phyloP scores from a whole-genome alignment of 2,329 filamentous ascomycete species.

The Claviceps paspali region DNA sequence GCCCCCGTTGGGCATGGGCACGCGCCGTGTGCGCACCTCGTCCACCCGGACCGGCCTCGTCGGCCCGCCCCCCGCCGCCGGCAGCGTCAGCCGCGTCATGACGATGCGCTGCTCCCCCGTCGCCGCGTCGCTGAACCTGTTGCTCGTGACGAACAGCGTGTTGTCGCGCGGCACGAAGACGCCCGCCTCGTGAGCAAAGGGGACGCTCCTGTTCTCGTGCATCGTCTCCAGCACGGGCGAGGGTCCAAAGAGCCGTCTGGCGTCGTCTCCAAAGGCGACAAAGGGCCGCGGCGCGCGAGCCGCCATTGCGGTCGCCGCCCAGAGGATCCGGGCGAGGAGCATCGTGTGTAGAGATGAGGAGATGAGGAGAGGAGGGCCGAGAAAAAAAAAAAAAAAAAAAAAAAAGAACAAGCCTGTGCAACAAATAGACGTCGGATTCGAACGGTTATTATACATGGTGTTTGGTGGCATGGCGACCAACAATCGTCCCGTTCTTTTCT shows the following conservation, averaged over 20 bases:
- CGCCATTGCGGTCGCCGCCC: neutral
- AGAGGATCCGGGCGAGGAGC: neutral
- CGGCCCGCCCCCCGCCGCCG: slow-evolving; percentile 3
- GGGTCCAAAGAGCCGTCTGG: slow-evolving; percentile 17
- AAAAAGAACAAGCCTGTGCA: too few relatives aligned
- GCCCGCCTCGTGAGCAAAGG: slow-evolving; percentile 34
- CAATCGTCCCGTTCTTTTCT: too few relatives aligned
- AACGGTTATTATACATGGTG: too few relatives aligned
- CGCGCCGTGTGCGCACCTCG: slow-evolving; percentile 16
- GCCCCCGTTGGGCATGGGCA: slow-evolving; percentile 33
- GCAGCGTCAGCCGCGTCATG: slow-evolving; percentile 15
- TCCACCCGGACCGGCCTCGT: slow-evolving; percentile 14
- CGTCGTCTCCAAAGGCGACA: slow-evolving; percentile 6
- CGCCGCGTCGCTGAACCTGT: slow-evolving; percentile 12
- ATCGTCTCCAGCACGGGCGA: slow-evolving; percentile 21
- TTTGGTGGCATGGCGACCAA: too few relatives aligned
- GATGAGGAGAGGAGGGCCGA: too few relatives aligned
- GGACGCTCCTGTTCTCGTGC: slow-evolving; percentile 21
- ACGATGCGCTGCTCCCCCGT: slow-evolving; percentile 14
- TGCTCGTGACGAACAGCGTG: slow-evolving; percentile 20
- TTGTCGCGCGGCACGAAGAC: slow-evolving; percentile 17
- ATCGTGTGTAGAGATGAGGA: too few relatives aligned
- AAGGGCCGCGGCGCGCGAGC: neutral
- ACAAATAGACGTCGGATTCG: too few relatives aligned
- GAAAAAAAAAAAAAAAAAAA: too few relatives aligned